Conservation (phyloP, 2,329 filamentous ascomycete species). For the Colletotrichum eremochloae region DNA sequence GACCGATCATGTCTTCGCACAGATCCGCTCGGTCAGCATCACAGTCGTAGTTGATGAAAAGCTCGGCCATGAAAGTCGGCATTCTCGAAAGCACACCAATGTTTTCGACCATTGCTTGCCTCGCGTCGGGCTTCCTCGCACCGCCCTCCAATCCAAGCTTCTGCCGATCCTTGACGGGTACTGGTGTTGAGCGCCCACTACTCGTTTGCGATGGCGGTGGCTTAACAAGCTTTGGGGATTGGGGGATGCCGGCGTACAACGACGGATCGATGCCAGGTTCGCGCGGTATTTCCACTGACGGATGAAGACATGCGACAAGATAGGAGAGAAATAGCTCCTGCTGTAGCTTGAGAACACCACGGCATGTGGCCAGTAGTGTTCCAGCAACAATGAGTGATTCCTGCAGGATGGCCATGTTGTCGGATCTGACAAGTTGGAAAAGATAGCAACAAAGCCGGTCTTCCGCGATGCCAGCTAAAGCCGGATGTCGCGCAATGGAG, state of each 20-base stretch:
- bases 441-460: slow-evolving; percentile 94
- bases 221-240: slow-evolving; percentile 89
- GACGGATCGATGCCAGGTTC: slow-evolving; percentile 92
- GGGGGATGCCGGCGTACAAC: slow-evolving; percentile 92
- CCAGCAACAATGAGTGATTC: slow-evolving; percentile 93
- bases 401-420: slow-evolving; percentile 95
- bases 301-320: slow-evolving; percentile 92
- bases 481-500: slow-evolving; percentile 92
- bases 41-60: slow-evolving; percentile 99
- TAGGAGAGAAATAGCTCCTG: slow-evolving; percentile 97
- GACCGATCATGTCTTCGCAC: slow-evolving; percentile 94
- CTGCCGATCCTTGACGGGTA: slow-evolving; percentile 91
- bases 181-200: slow-evolving; percentile 90
- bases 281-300: slow-evolving; percentile 91
- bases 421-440: slow-evolving; percentile 95
- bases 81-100: slow-evolving; percentile 92
- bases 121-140: slow-evolving; percentile 90
- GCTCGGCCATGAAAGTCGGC: slow-evolving; percentile 92
- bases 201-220: slow-evolving; percentile 77
- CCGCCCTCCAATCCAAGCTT: slow-evolving; percentile 94
- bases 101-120: slow-evolving; percentile 98
- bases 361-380: slow-evolving; percentile 90
- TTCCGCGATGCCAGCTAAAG: slow-evolving; percentile 87
- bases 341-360: slow-evolving; percentile 91
- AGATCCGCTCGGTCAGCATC: slow-evolving; percentile 91